phyloP scores from a whole-genome alignment of 1,139 yeast genomes.

The Geotrichum klebahnii region DNA sequence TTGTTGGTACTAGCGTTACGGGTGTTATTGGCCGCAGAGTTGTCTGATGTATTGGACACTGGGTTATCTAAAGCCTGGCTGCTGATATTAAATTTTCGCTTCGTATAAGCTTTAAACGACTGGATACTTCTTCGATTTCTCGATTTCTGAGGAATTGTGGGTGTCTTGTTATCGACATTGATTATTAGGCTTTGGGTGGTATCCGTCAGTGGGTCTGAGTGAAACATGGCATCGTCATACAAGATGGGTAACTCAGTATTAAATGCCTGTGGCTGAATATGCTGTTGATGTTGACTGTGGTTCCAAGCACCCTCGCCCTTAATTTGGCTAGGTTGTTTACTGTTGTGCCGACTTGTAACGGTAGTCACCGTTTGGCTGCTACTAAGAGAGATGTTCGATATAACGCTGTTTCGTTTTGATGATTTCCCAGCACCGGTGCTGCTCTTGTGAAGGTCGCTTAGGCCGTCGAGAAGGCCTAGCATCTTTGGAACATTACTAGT shows the following conservation, averaged over 20 bases:
- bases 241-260: too few species aligned
- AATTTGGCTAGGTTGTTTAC: neutral
- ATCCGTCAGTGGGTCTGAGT: too few species aligned
- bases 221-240: too few species aligned
- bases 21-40: neutral
- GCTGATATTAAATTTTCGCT: slow-evolving; percentile 10
- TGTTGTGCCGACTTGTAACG: neutral
- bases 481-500: slow-evolving; percentile 1
- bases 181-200: too few species aligned
- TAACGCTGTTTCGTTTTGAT: neutral
- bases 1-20: neutral
- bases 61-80: slow-evolving; percentile 7
- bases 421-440: neutral
- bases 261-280: too few species aligned
- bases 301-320: neutral
- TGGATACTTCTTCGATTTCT: neutral
- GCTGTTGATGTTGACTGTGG: neutral
- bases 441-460: neutral
- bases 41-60: too few species aligned
- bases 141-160: slow-evolving; percentile 12
- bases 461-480: neutral
- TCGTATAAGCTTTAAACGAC: slow-evolving; percentile 13
- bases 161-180: neutral
- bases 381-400: neutral
- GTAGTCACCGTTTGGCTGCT: neutral